Base-by-base conservation (phyloP, 331 rosid genomes). In the Quercus lobata region DNA sequence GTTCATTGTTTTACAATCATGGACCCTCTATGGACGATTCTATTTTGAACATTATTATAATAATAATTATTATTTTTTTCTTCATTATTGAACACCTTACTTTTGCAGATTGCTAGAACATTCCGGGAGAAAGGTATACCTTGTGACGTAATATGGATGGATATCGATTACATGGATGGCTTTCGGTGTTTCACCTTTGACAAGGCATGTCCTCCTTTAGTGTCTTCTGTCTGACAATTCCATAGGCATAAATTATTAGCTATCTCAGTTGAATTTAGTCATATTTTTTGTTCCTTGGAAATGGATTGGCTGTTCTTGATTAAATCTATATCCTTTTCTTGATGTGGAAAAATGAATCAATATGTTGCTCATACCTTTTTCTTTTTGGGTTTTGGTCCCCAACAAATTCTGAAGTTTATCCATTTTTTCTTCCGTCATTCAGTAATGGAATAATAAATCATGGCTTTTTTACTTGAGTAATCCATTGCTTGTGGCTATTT, bases 91-190 rank as follows among this genome's bases (percentile, higher is more conserved):
- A 75, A 60, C 57, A 54, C 78, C 69, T 84, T 74, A 70, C 62
- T 46, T 78, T 85, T 86, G 87, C 90, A 92, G 98, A 85, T 92
- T 81, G 84, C 98, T 34, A 85, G 79, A 78, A 91, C 85, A 66
- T 92, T 94, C 57, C 87, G 97, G 60, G 78, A 89, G 82, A 94
- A 92, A 76, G 55, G 77, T 81, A 87, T 94, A 75, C 97, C 97
- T 55, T 94, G 98, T 79, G 98, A 94, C 73, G 97, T 92, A 71
- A 73, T 94, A 83, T 94, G 98, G 98, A 92, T 94, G 97, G 98
- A 92, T 71, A 92, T 91, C 4, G 93, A 90, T 87, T 94, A 92
- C 91, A 94, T 94, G 98, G 97, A 94, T 84, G 93, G 93, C 46
- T 92, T 92, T 87, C 93, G 97, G 57, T 91, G 97, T 87, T 94